Conservation (phyloP, 257 asterid genomes). For the Solanum appendiculatum region DNA sequence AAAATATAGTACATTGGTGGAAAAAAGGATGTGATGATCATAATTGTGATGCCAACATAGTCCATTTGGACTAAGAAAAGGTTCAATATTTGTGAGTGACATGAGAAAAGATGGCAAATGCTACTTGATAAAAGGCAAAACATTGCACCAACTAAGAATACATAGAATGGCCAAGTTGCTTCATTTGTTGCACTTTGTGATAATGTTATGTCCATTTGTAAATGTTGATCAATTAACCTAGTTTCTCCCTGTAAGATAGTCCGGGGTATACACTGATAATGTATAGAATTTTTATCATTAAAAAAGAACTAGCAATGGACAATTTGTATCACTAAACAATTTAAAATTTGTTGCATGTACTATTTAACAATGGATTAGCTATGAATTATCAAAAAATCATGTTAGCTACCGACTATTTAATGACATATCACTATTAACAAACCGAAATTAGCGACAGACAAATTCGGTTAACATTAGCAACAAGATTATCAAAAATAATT, state of each 20-base stretch:
- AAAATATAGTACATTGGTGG: constrained; percentile 12
- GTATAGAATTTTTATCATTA: constrained; percentile 4
- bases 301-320: not conserved
- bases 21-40: constrained; percentile 82
- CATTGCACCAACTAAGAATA: constrained; percentile 73
- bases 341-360: not conserved
- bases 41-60: constrained; percentile 79
- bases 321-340: not conserved
- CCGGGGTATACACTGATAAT: not conserved
- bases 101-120: constrained; percentile 74
- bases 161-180: constrained; percentile 79
- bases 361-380: not conserved
- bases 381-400: too few relatives aligned
- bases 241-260: not conserved
- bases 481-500: too few relatives aligned
- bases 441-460: too few relatives aligned
- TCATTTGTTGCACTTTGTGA: not conserved
- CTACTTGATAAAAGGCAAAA: constrained; percentile 88
- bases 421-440: not conserved
- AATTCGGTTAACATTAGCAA: too few relatives aligned
- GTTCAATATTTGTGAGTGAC: constrained; percentile 64
- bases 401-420: too few relatives aligned
- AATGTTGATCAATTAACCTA: constrained; percentile 6
- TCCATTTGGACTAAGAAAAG: constrained; percentile 56
- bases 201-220: constrained; percentile 15